Percentiles rank a stretch among this genome's conserved stretches.
Evolutionary conservation across 2,329 filamentous ascomycete genomes (phyloP).

Genomic region (Colletotrichum salicis): DNA sequence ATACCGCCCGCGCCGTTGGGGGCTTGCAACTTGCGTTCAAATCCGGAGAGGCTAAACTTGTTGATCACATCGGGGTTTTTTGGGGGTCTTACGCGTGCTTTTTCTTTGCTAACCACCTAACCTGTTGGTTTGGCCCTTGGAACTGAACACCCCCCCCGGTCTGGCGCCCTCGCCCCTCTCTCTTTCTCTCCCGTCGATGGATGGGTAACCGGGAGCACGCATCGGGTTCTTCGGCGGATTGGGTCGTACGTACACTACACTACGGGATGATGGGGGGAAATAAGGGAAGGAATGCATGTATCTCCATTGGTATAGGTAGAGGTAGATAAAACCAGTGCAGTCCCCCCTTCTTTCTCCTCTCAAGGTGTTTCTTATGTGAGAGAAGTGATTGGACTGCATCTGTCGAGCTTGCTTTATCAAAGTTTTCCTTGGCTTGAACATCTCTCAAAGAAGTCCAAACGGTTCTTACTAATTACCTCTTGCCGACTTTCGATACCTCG

Average conservation of each 20-base stretch:
- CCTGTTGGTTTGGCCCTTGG: conserved; percentile 6
- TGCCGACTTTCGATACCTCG: neutral
- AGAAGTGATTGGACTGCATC: neutral
- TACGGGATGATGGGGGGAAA: neutral
- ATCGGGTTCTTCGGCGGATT: conserved; percentile 12
- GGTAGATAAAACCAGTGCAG: conserved; percentile 15
- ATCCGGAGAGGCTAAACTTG: conserved; percentile 7
- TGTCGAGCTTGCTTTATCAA: neutral
- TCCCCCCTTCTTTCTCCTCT: neutral
- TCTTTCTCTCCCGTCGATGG: no score
- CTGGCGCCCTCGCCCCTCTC: neutral
- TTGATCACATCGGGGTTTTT: conserved; percentile 1
- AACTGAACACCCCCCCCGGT: neutral
- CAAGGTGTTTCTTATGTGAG: neutral
- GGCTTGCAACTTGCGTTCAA: neutral
- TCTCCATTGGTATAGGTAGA: neutral
- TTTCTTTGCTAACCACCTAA: neutral
- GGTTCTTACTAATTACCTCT: no score
- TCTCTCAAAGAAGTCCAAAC: no score
- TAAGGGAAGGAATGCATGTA: neutral
- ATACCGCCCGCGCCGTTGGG: neutral
- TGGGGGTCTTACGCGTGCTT: neutral
- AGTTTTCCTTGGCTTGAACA: neutral
- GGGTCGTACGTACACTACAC: no score
- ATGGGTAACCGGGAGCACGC: conserved; percentile 8